These are phyloP conservation scores for Oryza rufipogon DNA, from an alignment of 176 grass and related monocot species.

Conservation along the genomic window DNA sequence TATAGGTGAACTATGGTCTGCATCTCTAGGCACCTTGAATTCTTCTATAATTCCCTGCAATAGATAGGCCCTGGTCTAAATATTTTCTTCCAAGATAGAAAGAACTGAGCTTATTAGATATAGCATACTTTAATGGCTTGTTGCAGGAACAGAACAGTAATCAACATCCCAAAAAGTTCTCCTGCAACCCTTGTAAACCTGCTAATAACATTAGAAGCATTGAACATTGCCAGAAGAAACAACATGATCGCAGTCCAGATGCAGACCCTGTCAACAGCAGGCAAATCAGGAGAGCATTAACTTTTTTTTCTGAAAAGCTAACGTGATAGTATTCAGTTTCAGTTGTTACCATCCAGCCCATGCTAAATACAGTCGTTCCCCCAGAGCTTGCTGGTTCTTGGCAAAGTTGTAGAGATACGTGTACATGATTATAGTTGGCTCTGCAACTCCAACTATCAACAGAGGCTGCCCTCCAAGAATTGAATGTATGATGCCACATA, in stretches of 20 bases:
- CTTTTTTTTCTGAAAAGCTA: constrained; percentile 5
- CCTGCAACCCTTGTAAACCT: constrained; percentile 95
- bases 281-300: constrained; percentile 25
- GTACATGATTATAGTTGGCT: constrained; percentile 96
- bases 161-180: constrained; percentile 97
- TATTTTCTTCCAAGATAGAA: background rate
- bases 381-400: constrained; percentile 57
- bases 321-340: constrained; percentile 16
- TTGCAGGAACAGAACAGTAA: constrained; percentile 90
- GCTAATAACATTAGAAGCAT: constrained; percentile 81
- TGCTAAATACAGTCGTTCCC: constrained; percentile 74
- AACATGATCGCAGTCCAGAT: constrained; percentile 89
- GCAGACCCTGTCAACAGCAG: constrained; percentile 71
- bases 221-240: constrained; percentile 73
- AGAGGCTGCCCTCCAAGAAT: constrained; percentile 86
- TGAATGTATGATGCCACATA: constrained; percentile 72
- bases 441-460: constrained; percentile 88
- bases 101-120: constrained; percentile 1
- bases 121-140: constrained; percentile 75
- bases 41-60: constrained; percentile 74
- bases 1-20: constrained; percentile 34
- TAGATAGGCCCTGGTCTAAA: background rate
- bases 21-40: constrained; percentile 64
- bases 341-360: constrained; percentile 87
- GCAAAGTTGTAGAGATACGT: constrained; percentile 88